These are phyloP conservation scores for Citrus australasica DNA, from an alignment of 345 rosid species.

Conservation along the genomic window DNA sequence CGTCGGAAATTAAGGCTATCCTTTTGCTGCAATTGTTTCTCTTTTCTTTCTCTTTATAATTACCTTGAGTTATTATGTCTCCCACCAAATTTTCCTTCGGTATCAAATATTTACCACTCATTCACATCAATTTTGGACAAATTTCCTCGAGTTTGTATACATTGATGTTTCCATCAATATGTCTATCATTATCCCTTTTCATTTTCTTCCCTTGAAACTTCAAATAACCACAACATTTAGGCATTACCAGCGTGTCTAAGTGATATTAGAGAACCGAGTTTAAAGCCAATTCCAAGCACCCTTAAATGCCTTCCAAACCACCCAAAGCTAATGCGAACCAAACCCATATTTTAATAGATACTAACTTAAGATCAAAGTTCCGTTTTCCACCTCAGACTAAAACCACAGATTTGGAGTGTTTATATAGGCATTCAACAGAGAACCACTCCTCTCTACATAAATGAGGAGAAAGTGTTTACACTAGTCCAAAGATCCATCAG, in stretches of 20 bases:
- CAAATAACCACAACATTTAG: neutral
- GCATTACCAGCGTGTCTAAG: neutral
- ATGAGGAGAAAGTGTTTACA: constrained; percentile 5
- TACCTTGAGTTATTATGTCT: neutral
- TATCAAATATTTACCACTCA: neutral
- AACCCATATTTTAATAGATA: neutral
- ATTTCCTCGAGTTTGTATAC: neutral
- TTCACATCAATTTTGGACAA: neutral
- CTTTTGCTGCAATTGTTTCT: neutral
- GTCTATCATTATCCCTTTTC: neutral
- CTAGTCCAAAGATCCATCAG: constrained; percentile 2
- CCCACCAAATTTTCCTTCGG: neutral
- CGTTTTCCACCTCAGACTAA: neutral
- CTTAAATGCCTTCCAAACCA: neutral
- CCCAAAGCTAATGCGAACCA: neutral
- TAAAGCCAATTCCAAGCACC: neutral
- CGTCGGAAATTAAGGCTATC: neutral
- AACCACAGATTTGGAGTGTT: neutral
- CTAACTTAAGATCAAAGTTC: neutral
- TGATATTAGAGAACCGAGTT: neutral
- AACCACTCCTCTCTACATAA: constrained; percentile 10
- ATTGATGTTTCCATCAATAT: neutral
- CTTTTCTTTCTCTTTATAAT: neutral
- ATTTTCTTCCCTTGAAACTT: neutral
- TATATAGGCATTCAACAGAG: constrained; percentile 5